These are phyloP conservation scores for Globisporangium nunn DNA, from an alignment of 352 stramenopile genomes.

Conservation along the genomic window DNA sequence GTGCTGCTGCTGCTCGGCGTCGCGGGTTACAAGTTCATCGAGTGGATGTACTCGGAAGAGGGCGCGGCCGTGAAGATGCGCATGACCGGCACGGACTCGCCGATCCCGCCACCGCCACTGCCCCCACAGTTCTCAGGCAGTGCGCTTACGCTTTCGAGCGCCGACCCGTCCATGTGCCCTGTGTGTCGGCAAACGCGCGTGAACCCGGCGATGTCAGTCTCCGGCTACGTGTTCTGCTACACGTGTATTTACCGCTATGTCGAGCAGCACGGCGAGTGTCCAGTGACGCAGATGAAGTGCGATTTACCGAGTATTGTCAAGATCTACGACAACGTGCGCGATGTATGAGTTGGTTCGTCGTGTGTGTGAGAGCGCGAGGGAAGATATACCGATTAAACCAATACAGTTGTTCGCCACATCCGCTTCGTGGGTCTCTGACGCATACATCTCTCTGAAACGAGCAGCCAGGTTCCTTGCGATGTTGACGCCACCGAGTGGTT, in stretches of 20 bases:
- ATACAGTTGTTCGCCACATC: no score
- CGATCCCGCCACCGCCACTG: conserved; percentile 64
- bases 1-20: conserved; percentile 70
- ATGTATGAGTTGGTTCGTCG: conserved; percentile 1
- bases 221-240: conserved; percentile 84
- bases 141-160: conserved; percentile 32
- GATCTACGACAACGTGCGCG: conserved; percentile 73
- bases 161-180: conserved; percentile 47
- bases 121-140: conserved; percentile 58
- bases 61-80: conserved; percentile 50
- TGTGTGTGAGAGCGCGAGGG: background rate
- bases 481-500: no score
- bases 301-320: conserved; percentile 54
- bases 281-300: conserved; percentile 74
- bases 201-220: conserved; percentile 66
- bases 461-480: no score
- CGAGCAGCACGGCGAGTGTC: conserved; percentile 60
- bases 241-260: conserved; percentile 73
- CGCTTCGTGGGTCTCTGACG: no score
- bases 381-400: no score
- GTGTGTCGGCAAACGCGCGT: conserved; percentile 67
- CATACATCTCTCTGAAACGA: no score
- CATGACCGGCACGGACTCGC: conserved; percentile 42
- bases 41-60: conserved; percentile 88
- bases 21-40: conserved; percentile 79